Evolutionary conservation across 2,329 filamentous ascomycete species (phyloP).

Genomic region (Ascochyta koolunga): DNA sequence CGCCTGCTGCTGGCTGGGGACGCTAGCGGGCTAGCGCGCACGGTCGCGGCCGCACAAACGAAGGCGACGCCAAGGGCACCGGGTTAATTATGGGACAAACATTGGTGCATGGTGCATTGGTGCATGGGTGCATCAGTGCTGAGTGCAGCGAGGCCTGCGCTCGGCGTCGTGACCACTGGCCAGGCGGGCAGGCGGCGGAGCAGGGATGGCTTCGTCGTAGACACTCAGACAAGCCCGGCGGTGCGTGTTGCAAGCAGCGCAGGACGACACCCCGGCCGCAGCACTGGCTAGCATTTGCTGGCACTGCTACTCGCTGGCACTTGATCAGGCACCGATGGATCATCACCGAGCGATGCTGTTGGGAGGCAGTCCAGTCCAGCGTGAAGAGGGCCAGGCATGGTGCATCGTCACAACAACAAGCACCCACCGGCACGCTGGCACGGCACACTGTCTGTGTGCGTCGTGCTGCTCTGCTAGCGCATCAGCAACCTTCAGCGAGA

Average conservation of each 20-base stretch:
- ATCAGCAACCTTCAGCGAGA: background rate
- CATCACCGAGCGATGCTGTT: too few relatives aligned
- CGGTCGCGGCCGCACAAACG: constrained; percentile 13
- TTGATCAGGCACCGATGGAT: too few relatives aligned
- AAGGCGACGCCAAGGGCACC: constrained; percentile 18
- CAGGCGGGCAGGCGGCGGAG: constrained; percentile 1
- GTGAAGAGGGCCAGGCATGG: background rate
- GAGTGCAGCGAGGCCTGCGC: constrained; percentile 13
- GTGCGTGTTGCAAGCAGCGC: constrained; percentile 5
- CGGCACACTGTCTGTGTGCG: constrained; percentile 10
- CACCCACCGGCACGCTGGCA: constrained; percentile 4
- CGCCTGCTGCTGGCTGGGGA: constrained; percentile 28
- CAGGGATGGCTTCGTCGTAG: constrained; percentile 1
- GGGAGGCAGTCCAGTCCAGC: too few relatives aligned
- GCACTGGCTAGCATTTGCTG: too few relatives aligned
- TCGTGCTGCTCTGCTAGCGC: constrained; percentile 2
- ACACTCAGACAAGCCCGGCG: background rate
- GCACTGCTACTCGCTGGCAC: too few relatives aligned
- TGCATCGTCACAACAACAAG: background rate
- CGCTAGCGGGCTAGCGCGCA: constrained; percentile 11
- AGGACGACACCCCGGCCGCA: constrained; percentile 2
- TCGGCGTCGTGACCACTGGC: constrained; percentile 9
- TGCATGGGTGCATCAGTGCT: too few relatives aligned
- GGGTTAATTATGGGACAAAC: constrained; percentile 34
- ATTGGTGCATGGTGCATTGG: constrained; percentile 8